phyloP scores from a whole-genome alignment of 768 basidiomycete genomes.

The Artomyces pyxidatus region DNA sequence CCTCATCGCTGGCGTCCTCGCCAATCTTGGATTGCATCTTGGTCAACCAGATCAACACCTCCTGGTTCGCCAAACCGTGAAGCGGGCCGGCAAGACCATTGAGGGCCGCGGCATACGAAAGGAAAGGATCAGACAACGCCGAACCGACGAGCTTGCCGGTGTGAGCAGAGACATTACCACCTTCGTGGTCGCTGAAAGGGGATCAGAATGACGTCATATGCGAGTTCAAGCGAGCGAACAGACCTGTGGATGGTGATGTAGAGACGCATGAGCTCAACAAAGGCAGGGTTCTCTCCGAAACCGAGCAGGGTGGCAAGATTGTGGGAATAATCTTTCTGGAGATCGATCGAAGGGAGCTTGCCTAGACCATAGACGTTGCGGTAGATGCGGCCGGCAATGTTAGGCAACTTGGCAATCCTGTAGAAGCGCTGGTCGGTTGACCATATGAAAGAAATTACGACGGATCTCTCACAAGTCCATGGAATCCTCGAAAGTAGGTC shows the following conservation, averaged over 20 bases:
- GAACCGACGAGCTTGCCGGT: constrained; percentile 90
- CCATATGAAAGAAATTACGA: neutral
- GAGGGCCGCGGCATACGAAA: constrained; percentile 84
- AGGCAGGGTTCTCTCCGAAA: constrained; percentile 78
- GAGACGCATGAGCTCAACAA: constrained; percentile 90
- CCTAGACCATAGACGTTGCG: constrained; percentile 83
- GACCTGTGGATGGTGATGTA: constrained; percentile 96
- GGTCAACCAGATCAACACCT: constrained; percentile 89
- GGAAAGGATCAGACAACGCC: constrained; percentile 96
- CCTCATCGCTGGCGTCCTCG: constrained; percentile 74
- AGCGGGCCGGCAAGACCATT: constrained; percentile 97
- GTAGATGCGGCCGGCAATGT: constrained; percentile 90
- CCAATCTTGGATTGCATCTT: constrained; percentile 92
- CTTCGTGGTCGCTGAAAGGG: constrained; percentile 78
- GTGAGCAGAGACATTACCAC: constrained; percentile 96
- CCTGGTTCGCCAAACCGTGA: constrained; percentile 96
- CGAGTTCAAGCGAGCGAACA: neutral
- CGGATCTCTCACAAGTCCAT: constrained; percentile 65
- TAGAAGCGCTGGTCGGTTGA: neutral
- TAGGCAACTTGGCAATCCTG: constrained; percentile 94
- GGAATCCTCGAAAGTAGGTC: constrained; percentile 81
- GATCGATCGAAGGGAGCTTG: constrained; percentile 82
- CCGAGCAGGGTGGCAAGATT: constrained; percentile 90
- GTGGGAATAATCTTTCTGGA: constrained; percentile 77
- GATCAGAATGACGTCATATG: neutral